Conservation (phyloP, 2,329 filamentous ascomycete species). For the Macroventuria anomochaeta region DNA sequence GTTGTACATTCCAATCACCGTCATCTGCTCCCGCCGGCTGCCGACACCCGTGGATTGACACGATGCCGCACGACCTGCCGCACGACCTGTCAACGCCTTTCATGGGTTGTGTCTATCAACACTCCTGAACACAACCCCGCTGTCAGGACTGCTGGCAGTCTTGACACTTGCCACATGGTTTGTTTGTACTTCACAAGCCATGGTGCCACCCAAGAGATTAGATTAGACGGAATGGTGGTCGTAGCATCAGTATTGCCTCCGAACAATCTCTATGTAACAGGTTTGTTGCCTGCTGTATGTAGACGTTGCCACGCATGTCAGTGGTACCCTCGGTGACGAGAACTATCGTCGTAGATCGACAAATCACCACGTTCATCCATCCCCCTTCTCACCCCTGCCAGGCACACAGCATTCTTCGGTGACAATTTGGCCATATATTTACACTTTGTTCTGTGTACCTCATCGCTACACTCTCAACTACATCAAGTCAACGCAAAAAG, state of each 20-base stretch:
- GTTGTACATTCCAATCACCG: slow-evolving; percentile 16
- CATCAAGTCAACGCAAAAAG: neutral
- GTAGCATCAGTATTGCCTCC: neutral
- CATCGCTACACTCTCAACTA: neutral
- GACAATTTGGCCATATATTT: neutral
- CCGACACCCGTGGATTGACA: neutral
- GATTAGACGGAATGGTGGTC: neutral
- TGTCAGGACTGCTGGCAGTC: neutral
- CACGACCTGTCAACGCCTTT: neutral
- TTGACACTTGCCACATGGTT: neutral
- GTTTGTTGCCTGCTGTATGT: neutral
- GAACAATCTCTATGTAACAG: neutral
- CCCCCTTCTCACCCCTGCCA: neutral
- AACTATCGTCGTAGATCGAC: neutral
- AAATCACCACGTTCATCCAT: neutral
- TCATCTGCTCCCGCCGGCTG: neutral
- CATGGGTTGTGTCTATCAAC: neutral
- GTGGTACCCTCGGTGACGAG: neutral
- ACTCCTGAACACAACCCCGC: neutral
- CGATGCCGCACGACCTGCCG: too few species aligned
- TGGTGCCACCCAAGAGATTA: neutral
- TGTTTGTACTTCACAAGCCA: neutral
- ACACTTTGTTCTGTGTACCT: neutral
- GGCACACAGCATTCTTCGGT: slow-evolving; percentile 10
- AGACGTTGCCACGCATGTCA: neutral